Evolutionary conservation across 1,284 basidiomycete genomes (phyloP), one percentile per base, ranked within the genome.

Genomic region (Sanghuangporus baumii): DNA sequence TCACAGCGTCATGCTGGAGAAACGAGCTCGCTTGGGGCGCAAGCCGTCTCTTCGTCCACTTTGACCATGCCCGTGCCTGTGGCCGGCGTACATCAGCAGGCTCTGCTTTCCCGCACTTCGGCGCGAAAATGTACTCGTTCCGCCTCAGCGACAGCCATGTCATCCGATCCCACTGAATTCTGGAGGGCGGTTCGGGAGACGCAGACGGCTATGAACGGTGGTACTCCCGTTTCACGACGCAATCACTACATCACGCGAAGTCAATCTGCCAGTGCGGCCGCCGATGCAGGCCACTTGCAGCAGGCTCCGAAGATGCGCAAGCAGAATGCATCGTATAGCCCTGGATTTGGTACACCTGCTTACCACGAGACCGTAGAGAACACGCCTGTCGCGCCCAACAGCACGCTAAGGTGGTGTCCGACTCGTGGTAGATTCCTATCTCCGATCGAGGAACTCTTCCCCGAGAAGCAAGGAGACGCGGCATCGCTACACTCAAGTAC

Each of bases 211-310:
- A 2, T 38, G 51, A 51, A 40, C 34, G 14, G 18, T 23, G n/a
- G 57, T 6, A 31, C 60, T 6, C 46, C 56, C 23, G 54, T 34
- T 4, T 36, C 36, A n/a, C 51, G 55, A 26, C 57, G 37, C n/a
- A 55, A 62, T 52, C 64, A 65, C 43, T 65, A 65, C 46, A 31
- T 65, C 37, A 65, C 64, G 20, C 64, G 64, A 23, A 65, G 64
- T 47, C 64, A 65, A 31, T 65, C 64, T 34, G 52, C 43, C n/a
- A 57, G 46, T 26, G 60, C 59, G 1, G 59, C 48, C 12, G 31
- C 55, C n/a, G 37, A 47, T 20, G 26, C 52, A 18, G 52, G 26
- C 26, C 52, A 54, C 16, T 31, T 54, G 31, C 55, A 58, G 50
- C 48, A 34, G 18, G 52, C 62, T 3, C 57, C 57, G 2, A 60